A percentile compares a stretch with the other conserved stretches of the same genome.
Evolutionary conservation across 2,329 filamentous ascomycete species (phyloP).

Genomic region (Penicillium paneum): DNA sequence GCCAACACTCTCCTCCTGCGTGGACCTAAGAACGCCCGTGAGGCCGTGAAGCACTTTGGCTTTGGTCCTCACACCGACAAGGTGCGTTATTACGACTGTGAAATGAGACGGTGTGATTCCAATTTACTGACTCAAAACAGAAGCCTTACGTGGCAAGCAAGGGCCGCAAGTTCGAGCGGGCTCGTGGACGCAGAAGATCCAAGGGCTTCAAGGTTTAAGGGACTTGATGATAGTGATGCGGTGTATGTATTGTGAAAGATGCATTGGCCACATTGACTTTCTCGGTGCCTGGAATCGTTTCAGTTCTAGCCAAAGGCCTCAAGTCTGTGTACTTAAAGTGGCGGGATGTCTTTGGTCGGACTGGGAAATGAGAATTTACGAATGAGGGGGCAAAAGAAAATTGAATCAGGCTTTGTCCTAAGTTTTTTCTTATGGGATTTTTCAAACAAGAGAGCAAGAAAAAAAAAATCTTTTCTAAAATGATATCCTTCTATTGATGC

Average conservation of each 20-base stretch:
- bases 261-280: slow-evolving; percentile 9
- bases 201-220: slow-evolving; percentile 99
- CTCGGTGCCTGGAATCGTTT: slow-evolving; percentile 17
- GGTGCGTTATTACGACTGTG: slow-evolving; percentile 51
- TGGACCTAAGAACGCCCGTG: slow-evolving; percentile 95
- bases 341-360: slow-evolving; percentile 22
- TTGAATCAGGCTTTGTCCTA: slow-evolving; percentile 30
- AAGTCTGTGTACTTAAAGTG: slow-evolving; percentile 25
- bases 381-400: slow-evolving; percentile 29
- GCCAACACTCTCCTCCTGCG: slow-evolving; percentile 96
- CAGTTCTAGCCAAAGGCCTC: slow-evolving; percentile 19
- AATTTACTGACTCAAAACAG: slow-evolving; percentile 46
- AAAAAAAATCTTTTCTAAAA: slow-evolving; percentile 14
- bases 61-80: slow-evolving; percentile 98
- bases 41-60: slow-evolving; percentile 99
- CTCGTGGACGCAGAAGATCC: slow-evolving; percentile 97
- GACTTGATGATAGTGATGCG: slow-evolving; percentile 17
- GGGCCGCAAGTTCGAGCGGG: slow-evolving; percentile 99
- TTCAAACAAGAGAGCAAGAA: slow-evolving; percentile 19
- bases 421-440: slow-evolving; percentile 26
- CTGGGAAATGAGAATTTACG: slow-evolving; percentile 22
- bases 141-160: slow-evolving; percentile 98
- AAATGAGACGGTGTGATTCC: not conserved
- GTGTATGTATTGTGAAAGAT: slow-evolving; percentile 14
- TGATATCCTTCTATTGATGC: not conserved